A percentile compares a stretch with the other conserved stretches of the same genome.
Evolutionary conservation across 2,329 filamentous ascomycete genomes (phyloP).

Genomic region (Aspergillus sp.): DNA sequence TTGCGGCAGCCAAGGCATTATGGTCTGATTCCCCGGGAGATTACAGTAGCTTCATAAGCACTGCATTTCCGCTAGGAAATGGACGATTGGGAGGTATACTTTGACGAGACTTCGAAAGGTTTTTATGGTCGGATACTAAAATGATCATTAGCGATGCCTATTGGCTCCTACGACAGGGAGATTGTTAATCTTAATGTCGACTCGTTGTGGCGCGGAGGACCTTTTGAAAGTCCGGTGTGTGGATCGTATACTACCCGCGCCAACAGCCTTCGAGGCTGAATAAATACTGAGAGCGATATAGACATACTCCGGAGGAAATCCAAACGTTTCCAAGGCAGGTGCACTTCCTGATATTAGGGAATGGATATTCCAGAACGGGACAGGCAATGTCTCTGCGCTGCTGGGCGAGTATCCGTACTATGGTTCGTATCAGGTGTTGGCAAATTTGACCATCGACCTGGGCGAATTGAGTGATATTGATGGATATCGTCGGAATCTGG

Average conservation of each 20-base stretch:
- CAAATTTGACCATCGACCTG: slow-evolving; percentile 26
- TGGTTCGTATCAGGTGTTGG: slow-evolving; percentile 25
- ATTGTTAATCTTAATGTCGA: slow-evolving; percentile 28
- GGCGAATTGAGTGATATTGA: slow-evolving; percentile 4
- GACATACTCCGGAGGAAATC: slow-evolving; percentile 24
- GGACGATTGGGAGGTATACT: slow-evolving; percentile 17
- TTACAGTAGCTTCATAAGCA: slow-evolving; percentile 12
- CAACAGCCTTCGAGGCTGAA: background rate
- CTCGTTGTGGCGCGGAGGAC: slow-evolving; percentile 30
- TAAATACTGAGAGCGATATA: background rate
- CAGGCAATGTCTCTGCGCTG: slow-evolving; percentile 22
- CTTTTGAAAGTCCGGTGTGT: slow-evolving; percentile 22
- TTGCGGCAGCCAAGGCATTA: slow-evolving; percentile 11
- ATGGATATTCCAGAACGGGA: slow-evolving; percentile 25
- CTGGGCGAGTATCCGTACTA: slow-evolving; percentile 19
- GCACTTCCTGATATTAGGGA: slow-evolving; percentile 21
- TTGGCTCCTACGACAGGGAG: slow-evolving; percentile 17
- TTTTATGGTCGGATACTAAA: background rate
- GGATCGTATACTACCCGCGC: background rate
- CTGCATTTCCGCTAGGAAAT: slow-evolving; percentile 20
- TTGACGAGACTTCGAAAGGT: background rate
- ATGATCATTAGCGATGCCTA: slow-evolving; percentile 18
- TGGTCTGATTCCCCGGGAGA: slow-evolving; percentile 13
- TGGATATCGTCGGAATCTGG: slow-evolving; percentile 20
- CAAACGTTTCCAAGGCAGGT: slow-evolving; percentile 17